Percentiles rank a stretch among this genome's conserved stretches.
Conservation (phyloP, 345 rosid genomes). For the Abelmoschus esculentus region DNA sequence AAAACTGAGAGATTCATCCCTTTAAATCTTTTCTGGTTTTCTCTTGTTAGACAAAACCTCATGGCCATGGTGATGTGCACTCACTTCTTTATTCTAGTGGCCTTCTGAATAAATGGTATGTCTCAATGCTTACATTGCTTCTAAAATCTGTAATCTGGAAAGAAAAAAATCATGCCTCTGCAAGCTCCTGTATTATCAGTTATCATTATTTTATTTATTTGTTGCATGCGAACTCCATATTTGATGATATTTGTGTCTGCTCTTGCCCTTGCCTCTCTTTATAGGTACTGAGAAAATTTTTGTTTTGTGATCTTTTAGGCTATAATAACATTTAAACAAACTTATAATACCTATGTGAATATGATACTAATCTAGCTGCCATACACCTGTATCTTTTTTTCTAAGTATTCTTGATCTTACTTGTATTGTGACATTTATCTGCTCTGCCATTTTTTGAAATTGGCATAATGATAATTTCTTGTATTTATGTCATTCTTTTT, state of each 20-base stretch:
- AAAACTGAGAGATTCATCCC: not conserved
- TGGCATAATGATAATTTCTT: not conserved
- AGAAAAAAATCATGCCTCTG: not conserved
- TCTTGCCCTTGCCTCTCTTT: not conserved
- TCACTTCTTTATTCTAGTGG: slow-evolving; percentile 88
- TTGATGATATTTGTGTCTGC: slow-evolving; percentile 1
- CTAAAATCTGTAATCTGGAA: not conserved
- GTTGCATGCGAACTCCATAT: not conserved
- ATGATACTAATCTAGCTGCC: not conserved
- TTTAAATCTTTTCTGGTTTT: slow-evolving; percentile 21
- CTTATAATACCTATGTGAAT: not conserved
- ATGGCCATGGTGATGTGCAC: slow-evolving; percentile 98
- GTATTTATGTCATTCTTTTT: not conserved
- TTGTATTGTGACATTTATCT: not conserved
- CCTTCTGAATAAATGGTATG: slow-evolving; percentile 62
- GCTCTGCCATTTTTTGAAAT: not conserved
- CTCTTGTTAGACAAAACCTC: slow-evolving; percentile 75
- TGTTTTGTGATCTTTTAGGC: not conserved
- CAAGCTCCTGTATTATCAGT: not conserved
- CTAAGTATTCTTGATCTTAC: not conserved
- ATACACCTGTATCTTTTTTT: not conserved
- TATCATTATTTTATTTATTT: not conserved
- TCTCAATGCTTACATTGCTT: slow-evolving; percentile 11
- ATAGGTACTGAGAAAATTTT: not conserved
- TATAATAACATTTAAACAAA: not conserved